Conservation (phyloP, 331 rosid species). For the Spiraea crenata region DNA sequence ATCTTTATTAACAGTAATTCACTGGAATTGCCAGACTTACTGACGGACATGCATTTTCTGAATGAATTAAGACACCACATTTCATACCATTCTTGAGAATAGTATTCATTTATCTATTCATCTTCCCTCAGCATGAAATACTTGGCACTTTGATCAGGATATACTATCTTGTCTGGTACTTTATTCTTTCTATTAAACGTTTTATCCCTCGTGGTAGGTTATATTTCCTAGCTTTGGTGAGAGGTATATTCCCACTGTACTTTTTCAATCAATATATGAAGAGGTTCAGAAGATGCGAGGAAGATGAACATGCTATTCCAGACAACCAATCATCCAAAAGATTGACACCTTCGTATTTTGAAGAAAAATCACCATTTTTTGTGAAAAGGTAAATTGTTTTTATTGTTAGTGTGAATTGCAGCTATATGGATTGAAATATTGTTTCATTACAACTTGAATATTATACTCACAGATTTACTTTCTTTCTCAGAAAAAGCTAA, state of each 20-base stretch:
- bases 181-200: too few relatives aligned
- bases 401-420: neutral
- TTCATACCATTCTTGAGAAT: neutral
- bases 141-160: neutral
- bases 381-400: constrained; percentile 36
- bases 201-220: constrained; percentile 44
- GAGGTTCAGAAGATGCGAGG: constrained; percentile 60
- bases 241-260: constrained; percentile 75
- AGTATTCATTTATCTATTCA: neutral
- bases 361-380: constrained; percentile 24
- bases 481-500: too few relatives aligned
- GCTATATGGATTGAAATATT: too few relatives aligned
- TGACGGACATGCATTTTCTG: neutral
- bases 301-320: constrained; percentile 13
- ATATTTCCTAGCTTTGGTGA: constrained; percentile 93
- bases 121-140: neutral
- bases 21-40: neutral
- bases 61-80: neutral
- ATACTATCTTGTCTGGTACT: neutral
- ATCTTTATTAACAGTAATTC: neutral
- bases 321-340: constrained; percentile 14
- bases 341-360: constrained; percentile 27
- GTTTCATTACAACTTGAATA: too few relatives aligned
- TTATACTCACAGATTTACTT: too few relatives aligned
- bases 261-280: constrained; percentile 73